Base-by-base conservation (phyloP, 2,329 filamentous ascomycete species). In the Coniosporium tulheliwenetii region DNA sequence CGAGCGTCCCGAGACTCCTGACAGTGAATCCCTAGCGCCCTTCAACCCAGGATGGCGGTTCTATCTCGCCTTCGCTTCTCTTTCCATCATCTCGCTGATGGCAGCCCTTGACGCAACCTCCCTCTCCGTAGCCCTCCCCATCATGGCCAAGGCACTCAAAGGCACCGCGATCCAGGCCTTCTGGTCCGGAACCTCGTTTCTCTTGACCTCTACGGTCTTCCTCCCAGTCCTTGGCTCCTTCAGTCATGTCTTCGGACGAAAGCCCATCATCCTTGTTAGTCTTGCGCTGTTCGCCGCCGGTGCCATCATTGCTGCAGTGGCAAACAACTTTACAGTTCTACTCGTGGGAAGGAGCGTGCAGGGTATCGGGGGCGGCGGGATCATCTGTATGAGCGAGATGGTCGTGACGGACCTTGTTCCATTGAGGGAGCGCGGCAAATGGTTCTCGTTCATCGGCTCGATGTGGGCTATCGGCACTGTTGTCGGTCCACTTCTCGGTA, bases 21-120 rank as follows among this genome's bases (percentile, higher is more conserved):
- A 26, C 4, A 26, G 19, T 26, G 19, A 4, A 26, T 26, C 19
- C 19, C 4, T 26, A 26, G 19, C 32, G 32, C 32, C 32, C 8
- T 54, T 53, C 45, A 49, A 52, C 29, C 52, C 52, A 5, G 48
- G 45, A 15, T 48, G 43, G 44, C 45, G 50, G 29, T 69, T 71
- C 48, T 46, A 61, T 14, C 57, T 72, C 13, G 69, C 67, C 32
- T 73, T 75, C 48, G 46, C 54, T 29, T 69, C 71, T 32, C 59
- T 78, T 5, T 60, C 64, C 7, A 60, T 73, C 37, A 62, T 81
- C 40, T 70, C 70, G 3, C 59, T 81, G 13, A 76, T 77, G 60
- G 72, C 75, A 2, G 74, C 77, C 10, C 62, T 81, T 26, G 77
- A 81, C 54, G 76, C 75, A 3, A 81, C 77, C 1, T 78, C 72